Percentiles rank a stretch among this genome's conserved stretches.
Evolutionary conservation across 2,329 filamentous ascomycete genomes (phyloP).

Genomic region (Pseudogymnoascus sp.): DNA sequence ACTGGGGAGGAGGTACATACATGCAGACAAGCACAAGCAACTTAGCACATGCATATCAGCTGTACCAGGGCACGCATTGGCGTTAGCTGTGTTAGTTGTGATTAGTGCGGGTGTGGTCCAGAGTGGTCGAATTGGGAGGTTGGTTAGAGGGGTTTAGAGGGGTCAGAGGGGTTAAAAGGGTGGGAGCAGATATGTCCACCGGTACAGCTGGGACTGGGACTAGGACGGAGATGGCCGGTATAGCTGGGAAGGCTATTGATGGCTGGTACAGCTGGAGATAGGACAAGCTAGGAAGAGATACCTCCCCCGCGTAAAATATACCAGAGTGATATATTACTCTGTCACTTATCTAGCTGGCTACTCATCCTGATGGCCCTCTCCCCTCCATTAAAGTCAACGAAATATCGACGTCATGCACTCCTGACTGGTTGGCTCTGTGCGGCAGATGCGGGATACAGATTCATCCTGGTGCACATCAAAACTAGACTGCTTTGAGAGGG

Average conservation of each 20-base stretch:
- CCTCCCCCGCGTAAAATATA: too few species aligned
- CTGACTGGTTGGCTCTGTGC: not conserved
- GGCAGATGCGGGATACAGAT: not conserved
- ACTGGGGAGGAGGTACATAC: not conserved
- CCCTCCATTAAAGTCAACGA: too few species aligned
- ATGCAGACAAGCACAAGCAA: too few species aligned
- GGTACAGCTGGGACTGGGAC: too few species aligned
- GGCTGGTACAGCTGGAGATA: not conserved
- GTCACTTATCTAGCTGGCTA: too few species aligned
- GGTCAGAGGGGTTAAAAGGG: not conserved
- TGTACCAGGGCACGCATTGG: not conserved
- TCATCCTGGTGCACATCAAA: not conserved
- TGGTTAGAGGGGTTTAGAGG: not conserved
- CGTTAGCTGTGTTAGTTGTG: not conserved
- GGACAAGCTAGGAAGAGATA: too few species aligned
- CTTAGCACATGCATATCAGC: not conserved
- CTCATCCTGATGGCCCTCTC: too few species aligned
- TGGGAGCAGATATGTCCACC: too few species aligned
- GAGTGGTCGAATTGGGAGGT: not conserved
- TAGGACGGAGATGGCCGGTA: too few species aligned
- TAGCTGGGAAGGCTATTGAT: too few species aligned
- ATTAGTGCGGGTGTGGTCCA: not conserved
- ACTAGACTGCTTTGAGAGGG: not conserved
- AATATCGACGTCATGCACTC: not conserved
- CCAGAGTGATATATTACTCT: too few species aligned